Conservation (phyloP, 257 asterid species). For the Ehretia macrophylla region DNA sequence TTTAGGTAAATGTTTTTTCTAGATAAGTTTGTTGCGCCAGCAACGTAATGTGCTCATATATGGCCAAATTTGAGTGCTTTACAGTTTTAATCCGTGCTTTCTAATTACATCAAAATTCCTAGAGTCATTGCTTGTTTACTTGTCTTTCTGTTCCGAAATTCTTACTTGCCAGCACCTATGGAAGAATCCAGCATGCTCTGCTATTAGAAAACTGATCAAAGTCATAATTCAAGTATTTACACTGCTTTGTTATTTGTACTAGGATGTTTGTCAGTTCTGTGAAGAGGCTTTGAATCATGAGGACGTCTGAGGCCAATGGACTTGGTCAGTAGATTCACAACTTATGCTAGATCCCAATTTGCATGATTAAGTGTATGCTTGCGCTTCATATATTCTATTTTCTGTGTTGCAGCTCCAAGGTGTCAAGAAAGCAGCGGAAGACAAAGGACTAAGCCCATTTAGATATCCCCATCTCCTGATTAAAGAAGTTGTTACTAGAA, state of each 20-base stretch:
- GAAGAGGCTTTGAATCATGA: conserved; percentile 75
- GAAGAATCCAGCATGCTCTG: neutral
- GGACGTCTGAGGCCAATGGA: conserved; percentile 72
- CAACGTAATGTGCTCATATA: too few species aligned
- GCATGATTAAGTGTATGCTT: neutral
- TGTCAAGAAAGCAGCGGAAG: conserved; percentile 36
- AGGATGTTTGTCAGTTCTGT: conserved; percentile 78
- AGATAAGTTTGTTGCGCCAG: too few species aligned
- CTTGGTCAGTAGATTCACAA: conserved; percentile 34
- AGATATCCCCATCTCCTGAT: conserved; percentile 17
- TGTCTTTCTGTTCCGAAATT: too few species aligned
- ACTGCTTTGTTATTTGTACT: conserved; percentile 18
- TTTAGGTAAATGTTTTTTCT: too few species aligned
- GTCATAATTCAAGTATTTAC: conserved; percentile 9
- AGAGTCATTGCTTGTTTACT: too few species aligned
- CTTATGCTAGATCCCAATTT: neutral
- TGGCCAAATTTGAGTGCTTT: too few species aligned
- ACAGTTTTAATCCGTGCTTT: too few species aligned
- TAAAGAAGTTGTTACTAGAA: conserved; percentile 14
- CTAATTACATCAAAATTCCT: too few species aligned
- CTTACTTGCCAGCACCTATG: neutral
- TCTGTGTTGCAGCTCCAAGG: conserved; percentile 42
- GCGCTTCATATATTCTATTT: neutral
- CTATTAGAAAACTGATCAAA: neutral
- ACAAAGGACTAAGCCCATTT: conserved; percentile 20